phyloP scores from a whole-genome alignment of 2,329 filamentous ascomycete genomes.

The Cladosporium sphaerospermum region DNA sequence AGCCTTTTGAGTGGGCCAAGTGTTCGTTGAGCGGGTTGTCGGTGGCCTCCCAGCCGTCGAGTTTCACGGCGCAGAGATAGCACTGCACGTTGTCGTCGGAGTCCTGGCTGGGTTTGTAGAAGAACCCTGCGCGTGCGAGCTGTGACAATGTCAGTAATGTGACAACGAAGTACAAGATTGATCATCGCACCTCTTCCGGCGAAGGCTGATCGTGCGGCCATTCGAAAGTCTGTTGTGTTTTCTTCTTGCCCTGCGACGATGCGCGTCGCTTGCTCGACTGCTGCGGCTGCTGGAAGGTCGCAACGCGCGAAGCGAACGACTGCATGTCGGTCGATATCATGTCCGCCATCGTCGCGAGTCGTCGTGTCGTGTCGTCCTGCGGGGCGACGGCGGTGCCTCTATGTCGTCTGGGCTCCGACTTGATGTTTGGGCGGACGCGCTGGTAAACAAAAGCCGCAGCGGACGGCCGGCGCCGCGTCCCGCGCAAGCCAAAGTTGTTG shows the following conservation, averaged over 20 bases:
- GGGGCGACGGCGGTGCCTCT: not conserved
- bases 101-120: constrained; percentile 65
- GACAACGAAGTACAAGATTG: constrained; percentile 1
- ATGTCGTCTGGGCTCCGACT: not conserved
- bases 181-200: constrained; percentile 53
- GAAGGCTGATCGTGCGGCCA: constrained; percentile 75
- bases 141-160: constrained; percentile 34
- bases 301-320: constrained; percentile 69
- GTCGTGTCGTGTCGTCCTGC: not conserved
- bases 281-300: constrained; percentile 66
- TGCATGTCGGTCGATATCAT: constrained; percentile 43
- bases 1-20: constrained; percentile 71
- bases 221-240: constrained; percentile 47
- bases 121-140: constrained; percentile 89
- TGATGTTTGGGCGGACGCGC: not conserved
- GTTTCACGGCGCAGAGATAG: constrained; percentile 74
- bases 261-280: constrained; percentile 61
- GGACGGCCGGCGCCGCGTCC: not conserved
- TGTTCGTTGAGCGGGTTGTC: constrained; percentile 84
- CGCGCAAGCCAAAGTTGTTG: too few species aligned
- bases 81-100: constrained; percentile 85
- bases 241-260: constrained; percentile 57
- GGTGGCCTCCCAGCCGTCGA: constrained; percentile 87
- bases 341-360: constrained; percentile 22
- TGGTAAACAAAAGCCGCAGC: not conserved